Conservation (phyloP, 2,329 filamentous ascomycete genomes). For the Xylaria sp. region DNA sequence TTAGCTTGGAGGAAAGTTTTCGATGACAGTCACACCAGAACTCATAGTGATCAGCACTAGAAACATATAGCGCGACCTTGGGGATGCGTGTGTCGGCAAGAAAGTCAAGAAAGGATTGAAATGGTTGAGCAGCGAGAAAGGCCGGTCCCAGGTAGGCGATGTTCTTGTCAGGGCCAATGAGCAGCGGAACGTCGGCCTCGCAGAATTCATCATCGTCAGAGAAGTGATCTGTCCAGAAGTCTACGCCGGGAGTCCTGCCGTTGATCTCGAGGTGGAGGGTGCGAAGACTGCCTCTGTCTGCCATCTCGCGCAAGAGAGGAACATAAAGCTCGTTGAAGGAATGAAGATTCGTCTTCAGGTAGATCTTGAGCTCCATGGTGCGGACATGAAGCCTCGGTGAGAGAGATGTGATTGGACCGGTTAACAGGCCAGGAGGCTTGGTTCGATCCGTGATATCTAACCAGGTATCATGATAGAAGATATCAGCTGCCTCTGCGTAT, state of each 20-base stretch:
- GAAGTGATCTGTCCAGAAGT: constrained; percentile 44
- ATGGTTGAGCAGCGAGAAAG: constrained; percentile 42
- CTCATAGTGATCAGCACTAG: constrained; percentile 38
- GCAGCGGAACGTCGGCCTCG: constrained; percentile 35
- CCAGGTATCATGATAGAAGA: constrained; percentile 46
- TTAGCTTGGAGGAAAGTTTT: constrained; percentile 28
- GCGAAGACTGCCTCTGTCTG: constrained; percentile 40
- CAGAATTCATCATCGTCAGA: constrained; percentile 29
- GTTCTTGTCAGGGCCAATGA: constrained; percentile 27
- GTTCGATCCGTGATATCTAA: constrained; percentile 40
- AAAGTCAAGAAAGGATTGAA: constrained; percentile 48
- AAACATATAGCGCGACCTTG: constrained; percentile 31
- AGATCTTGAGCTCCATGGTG: constrained; percentile 43
- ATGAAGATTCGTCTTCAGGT: constrained; percentile 39
- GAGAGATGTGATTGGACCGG: constrained; percentile 35
- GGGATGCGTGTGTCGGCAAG: constrained; percentile 26
- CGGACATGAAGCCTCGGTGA: constrained; percentile 45
- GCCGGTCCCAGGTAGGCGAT: constrained; percentile 39
- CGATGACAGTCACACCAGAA: constrained; percentile 49
- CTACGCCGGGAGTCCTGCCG: constrained; percentile 40
- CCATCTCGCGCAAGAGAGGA: constrained; percentile 43
- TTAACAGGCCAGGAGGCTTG: constrained; percentile 39
- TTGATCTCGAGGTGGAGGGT: constrained; percentile 42
- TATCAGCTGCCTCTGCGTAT: constrained; percentile 45
- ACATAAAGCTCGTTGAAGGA: constrained; percentile 41